Evolutionary conservation across 208 protist species (phyloP).

Genomic region (Trypanosoma caninum): DNA sequence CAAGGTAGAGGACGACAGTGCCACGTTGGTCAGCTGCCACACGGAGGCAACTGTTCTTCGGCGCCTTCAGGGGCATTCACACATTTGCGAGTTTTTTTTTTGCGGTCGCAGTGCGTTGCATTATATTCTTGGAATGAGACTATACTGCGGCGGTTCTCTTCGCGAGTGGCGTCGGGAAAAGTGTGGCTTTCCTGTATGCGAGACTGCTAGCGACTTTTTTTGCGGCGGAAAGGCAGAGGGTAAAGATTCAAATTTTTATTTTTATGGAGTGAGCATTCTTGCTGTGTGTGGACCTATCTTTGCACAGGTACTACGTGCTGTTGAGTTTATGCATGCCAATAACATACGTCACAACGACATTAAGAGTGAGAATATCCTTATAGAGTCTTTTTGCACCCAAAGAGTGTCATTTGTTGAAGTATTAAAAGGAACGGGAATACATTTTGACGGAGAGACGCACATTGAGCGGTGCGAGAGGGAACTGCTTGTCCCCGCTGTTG

Average conservation of each 20-base stretch:
- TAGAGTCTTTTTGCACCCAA: conserved; percentile 22
- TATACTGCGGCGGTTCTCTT: conserved; percentile 64
- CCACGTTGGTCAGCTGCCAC: conserved; percentile 59
- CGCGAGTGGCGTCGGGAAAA: conserved; percentile 57
- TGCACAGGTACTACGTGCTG: conserved; percentile 62
- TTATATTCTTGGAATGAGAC: conserved; percentile 67
- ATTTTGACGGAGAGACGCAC: background rate
- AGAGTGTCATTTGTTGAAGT: background rate
- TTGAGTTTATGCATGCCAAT: conserved; percentile 52
- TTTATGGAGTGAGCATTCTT: conserved; percentile 17
- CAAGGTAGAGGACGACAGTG: conserved; percentile 41
- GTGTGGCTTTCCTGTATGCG: conserved; percentile 12
- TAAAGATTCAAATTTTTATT: background rate
- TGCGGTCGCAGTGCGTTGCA: conserved; percentile 64
- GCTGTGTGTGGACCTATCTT: conserved; percentile 52
- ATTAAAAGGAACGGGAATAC: background rate
- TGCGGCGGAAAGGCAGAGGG: background rate
- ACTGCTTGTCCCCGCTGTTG: conserved; percentile 28
- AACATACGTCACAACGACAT: conserved; percentile 75
- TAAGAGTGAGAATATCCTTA: conserved; percentile 77
- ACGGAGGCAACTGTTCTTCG: conserved; percentile 67
- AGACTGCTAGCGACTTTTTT: background rate
- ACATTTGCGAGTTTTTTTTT: conserved; percentile 56
- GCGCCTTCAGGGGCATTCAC: conserved; percentile 49
- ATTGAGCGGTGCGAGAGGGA: background rate